These are phyloP conservation scores for Tulasnella sp. DNA, from an alignment of 768 basidiomycete species.

Conservation along the genomic window DNA sequence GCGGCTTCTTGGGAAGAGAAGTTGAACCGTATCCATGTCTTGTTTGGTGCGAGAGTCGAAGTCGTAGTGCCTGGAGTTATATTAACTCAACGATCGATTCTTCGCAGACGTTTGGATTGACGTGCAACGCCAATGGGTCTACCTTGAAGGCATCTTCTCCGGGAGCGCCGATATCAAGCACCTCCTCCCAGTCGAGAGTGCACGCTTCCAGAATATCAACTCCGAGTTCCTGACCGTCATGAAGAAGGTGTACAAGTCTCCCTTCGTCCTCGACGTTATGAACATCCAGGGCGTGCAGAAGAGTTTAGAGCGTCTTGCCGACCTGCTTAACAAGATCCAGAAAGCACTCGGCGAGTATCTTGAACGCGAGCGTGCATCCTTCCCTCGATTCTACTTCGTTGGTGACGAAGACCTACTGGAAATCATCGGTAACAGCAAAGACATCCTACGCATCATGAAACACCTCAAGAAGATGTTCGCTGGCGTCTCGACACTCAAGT, in stretches of 20 bases:
- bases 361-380: conserved; percentile 91
- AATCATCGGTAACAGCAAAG: conserved; percentile 99
- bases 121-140: conserved; percentile 99
- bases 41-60: conserved; percentile 55
- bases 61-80: background rate
- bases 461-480: conserved; percentile 99
- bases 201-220: conserved; percentile 98
- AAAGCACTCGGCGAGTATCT: conserved; percentile 98
- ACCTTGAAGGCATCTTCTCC: conserved; percentile 98
- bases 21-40: conserved; percentile 88
- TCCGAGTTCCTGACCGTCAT: conserved; percentile 95
- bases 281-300: conserved; percentile 96
- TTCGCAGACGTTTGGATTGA: conserved; percentile 94
- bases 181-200: conserved; percentile 89
- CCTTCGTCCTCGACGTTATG: conserved; percentile 93
- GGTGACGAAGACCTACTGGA: conserved; percentile 98
- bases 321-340: conserved; percentile 95
- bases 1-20: conserved; percentile 95
- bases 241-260: conserved; percentile 99
- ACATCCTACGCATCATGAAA: conserved; percentile 95
- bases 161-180: conserved; percentile 99
- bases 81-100: conserved; percentile 3
- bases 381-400: conserved; percentile 99
- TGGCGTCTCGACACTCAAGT: conserved; percentile 76
- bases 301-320: conserved; percentile 90